Conservation (phyloP, 495 filamentous ascomycete species). For the Talaromyces thailandensis region DNA sequence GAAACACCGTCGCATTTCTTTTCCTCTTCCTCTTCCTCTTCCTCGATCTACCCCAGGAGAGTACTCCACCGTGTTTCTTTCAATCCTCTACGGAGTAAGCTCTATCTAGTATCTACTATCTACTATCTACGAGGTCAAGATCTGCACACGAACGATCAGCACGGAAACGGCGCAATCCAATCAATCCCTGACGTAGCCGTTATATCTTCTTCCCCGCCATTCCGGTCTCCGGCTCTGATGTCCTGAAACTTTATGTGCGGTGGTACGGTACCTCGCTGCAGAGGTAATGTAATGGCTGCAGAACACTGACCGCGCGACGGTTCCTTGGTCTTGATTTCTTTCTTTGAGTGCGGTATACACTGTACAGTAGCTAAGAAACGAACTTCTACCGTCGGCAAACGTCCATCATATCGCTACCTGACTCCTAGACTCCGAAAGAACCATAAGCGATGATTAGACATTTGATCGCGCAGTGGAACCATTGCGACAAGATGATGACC, state of each 20-base stretch:
- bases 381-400: background rate
- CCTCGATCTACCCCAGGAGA: background rate
- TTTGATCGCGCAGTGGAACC: background rate
- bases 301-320: background rate
- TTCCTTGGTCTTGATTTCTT: background rate
- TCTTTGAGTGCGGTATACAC: background rate
- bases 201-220: background rate
- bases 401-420: background rate
- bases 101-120: too few species aligned
- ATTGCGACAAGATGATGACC: background rate
- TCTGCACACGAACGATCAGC: background rate
- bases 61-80: background rate
- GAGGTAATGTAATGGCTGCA: background rate
- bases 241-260: background rate
- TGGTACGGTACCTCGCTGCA: background rate
- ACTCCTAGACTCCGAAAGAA: background rate
- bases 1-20: background rate
- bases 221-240: background rate
- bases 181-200: background rate
- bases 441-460: background rate
- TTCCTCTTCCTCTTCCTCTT: background rate
- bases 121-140: background rate
- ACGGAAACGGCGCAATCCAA: background rate
- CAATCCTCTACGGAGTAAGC: too few species aligned
- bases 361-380: background rate